Evolutionary conservation across 2,329 filamentous ascomycete genomes (phyloP), one percentile per base, ranked within the genome.

Genomic region (Aspergillus latus): DNA sequence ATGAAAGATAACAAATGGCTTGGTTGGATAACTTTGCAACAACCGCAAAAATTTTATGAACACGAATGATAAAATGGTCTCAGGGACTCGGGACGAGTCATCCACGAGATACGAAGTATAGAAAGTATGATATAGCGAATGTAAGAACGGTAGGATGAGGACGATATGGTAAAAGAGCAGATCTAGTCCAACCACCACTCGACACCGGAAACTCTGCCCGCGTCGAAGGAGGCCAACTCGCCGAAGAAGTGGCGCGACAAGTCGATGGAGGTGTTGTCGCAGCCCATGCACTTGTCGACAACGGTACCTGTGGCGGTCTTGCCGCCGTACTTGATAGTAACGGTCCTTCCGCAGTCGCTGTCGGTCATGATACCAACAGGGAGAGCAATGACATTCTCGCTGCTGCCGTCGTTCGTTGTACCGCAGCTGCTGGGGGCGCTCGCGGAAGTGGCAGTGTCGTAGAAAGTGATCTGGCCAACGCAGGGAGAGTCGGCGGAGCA

Each of bases 221-320:
- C 69, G 16, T 52, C 57, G 8, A 69, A 50, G 8, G 57, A 49
- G 28, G 70, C 71, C 43, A 89, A 76, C 16, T 79, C 74, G n/a
- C 66, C 61, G 73, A 86, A 88, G 59, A 82, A 74, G 64, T 80
- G 78, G 59, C 78, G 73, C 62, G 81, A 84, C 62, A 88, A 78
- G 66, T 91, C 88, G 48, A 91, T 82, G 65, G 80, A 76, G 40
- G 70, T 61, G 34, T 65, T 51, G 59, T 48, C 66, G 72, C 90
- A 94, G 64, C 87, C 86, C 74, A 83, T 82, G 80, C 90, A 94
- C 77, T 89, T 90, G 78, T 94, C 90, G 51, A 81, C 82, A 59
- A 92, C 83, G 3, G 65, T 81, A 59, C 84, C 89, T 2, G 72
- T 77, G 64, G 78, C 70, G 2, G 79, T 80, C 71, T 82, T 82